phyloP scores from a whole-genome alignment of 2,329 filamentous ascomycete genomes.

The Alternaria tenuissima region DNA sequence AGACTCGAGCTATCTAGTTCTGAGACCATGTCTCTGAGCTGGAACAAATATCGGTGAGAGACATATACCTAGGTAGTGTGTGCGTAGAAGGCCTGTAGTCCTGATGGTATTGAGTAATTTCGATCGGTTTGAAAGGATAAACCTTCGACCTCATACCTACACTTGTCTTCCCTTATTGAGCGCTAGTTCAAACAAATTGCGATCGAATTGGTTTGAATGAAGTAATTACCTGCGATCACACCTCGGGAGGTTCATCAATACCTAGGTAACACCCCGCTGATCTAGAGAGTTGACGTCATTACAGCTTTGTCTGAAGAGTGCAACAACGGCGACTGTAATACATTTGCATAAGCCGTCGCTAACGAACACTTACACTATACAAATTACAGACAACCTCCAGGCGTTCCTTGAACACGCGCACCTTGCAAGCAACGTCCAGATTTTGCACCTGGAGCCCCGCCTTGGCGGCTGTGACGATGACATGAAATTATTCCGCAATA shows the following conservation, averaged over 20 bases:
- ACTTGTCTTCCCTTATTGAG: not conserved
- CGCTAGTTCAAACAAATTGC: not conserved
- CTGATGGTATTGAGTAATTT: not conserved
- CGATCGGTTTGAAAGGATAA: not conserved
- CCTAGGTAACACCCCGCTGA: not conserved
- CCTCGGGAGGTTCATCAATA: not conserved
- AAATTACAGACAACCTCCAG: not conserved
- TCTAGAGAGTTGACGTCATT: not conserved
- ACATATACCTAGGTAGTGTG: not conserved
- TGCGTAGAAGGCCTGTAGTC: too few species aligned
- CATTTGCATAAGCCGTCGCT: not conserved
- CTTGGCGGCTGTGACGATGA: not conserved
- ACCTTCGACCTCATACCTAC: not conserved
- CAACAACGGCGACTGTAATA: not conserved
- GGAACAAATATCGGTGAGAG: not conserved
- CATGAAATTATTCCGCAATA: conserved; percentile 1
- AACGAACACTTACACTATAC: not conserved
- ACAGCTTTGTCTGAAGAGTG: too few species aligned
- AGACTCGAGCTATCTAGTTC: not conserved
- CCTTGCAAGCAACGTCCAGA: not conserved
- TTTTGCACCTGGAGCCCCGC: not conserved
- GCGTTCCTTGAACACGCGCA: not conserved
- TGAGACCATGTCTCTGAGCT: not conserved
- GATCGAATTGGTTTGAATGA: not conserved
- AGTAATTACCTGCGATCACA: not conserved